Evolutionary conservation across 352 stramenopile species (phyloP), one percentile per base, ranked within the genome.

Genomic region (Phytophthora foliorum): DNA sequence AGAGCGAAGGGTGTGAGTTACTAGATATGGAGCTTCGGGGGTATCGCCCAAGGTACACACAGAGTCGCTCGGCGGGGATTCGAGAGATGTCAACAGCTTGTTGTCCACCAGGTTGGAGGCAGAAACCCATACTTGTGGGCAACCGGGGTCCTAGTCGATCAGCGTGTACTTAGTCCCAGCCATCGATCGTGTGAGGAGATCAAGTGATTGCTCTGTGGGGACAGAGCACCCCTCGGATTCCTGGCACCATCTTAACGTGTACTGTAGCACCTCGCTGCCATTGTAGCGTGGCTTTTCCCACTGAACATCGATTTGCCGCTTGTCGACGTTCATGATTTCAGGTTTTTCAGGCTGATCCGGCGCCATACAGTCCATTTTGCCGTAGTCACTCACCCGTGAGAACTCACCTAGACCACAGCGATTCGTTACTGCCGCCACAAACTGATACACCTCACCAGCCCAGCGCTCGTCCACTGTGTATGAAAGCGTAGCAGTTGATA

Each of bases 401-500:
- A 91, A 92, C 25, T 80, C 75, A 4, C 72, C 84, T 0, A 88
- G 19, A 5, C 84, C 86, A 36, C 86, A 92, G 1, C 82, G 79
- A 54, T 94, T 94, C 36, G 86, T 79, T 24, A 81, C 82, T 11
- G 84, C 86, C 17, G 85, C 78, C 17, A 84, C 73, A 49, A 94
- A 94, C 51, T 92, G 84, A 46, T 94, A 94, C 17, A 94, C 81
- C 46, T 90, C 84, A 2, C 86, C 86, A 14, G 86, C 61, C 75
- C 82, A 90, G 14, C 92, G 65, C 0, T 75, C 75, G 3, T 78
- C 34, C 13, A 89, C 46, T 0, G 49, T 71, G 46, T 78, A 89
- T 8, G 78, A 75, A 4, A 80, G 71, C 9, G 60, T 45, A 3
- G 38, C 38, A 22, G 56, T 19, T 52, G 10, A 13, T 21, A 17